phyloP scores from a whole-genome alignment of 116 monocot species.

The Posidonia oceanica region DNA sequence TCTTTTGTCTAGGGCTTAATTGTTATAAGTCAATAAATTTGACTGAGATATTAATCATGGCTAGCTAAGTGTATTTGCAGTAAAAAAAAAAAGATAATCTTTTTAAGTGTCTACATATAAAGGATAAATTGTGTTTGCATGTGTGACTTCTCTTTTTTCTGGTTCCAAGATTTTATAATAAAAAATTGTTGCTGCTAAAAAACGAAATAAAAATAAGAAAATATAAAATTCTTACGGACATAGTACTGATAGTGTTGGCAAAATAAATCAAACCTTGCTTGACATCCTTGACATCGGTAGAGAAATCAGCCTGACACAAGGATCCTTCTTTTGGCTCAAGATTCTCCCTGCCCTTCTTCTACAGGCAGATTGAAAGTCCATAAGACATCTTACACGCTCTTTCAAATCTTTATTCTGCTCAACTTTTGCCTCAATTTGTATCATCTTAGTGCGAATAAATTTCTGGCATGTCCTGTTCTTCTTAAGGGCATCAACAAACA shows the following conservation, averaged over 20 bases:
- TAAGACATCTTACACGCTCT: slow-evolving; percentile 67
- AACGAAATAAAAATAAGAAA: not conserved
- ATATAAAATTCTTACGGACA: not conserved
- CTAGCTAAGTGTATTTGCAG: no score
- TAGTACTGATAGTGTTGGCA: not conserved
- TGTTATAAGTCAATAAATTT: no score
- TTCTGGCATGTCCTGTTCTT: slow-evolving; percentile 78
- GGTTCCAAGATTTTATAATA: no score
- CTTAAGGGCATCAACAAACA: slow-evolving; percentile 69
- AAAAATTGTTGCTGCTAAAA: no score
- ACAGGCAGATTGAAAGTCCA: slow-evolving; percentile 57
- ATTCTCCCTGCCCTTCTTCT: slow-evolving; percentile 22
- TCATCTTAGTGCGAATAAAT: slow-evolving; percentile 66
- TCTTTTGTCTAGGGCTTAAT: no score
- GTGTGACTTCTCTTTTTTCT: no score
- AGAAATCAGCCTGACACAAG: slow-evolving; percentile 66
- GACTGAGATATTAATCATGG: no score
- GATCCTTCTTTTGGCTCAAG: slow-evolving; percentile 59
- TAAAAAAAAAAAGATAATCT: no score
- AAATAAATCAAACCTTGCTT: slow-evolving; percentile 7
- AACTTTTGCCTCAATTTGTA: slow-evolving; percentile 79
- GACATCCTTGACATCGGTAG: slow-evolving; percentile 24
- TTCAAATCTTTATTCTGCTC: slow-evolving; percentile 66
- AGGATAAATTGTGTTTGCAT: no score
- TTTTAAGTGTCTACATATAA: no score